phyloP scores from a whole-genome alignment of 371 early-diverging fungal species.

The Chytridiales sp. region DNA sequence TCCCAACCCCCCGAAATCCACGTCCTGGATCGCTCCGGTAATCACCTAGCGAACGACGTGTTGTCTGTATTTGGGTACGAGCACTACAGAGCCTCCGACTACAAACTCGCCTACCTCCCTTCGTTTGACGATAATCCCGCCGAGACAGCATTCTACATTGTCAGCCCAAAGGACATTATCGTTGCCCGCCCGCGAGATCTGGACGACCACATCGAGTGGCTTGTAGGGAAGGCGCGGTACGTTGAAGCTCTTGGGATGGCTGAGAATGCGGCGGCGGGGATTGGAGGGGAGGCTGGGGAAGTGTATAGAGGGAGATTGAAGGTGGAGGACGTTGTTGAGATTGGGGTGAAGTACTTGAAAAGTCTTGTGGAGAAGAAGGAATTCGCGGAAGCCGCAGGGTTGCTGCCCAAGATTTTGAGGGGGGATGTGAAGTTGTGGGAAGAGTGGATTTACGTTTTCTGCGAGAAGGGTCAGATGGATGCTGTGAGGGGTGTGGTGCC shows the following conservation, averaged over 20 bases:
- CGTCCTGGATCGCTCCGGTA: conserved; percentile 74
- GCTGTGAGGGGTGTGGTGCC: conserved; percentile 79
- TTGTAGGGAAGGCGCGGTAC: conserved; percentile 72
- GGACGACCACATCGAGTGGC: conserved; percentile 92
- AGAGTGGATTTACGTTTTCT: conserved; percentile 82
- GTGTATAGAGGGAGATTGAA: conserved; percentile 28
- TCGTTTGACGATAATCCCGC: conserved; percentile 20
- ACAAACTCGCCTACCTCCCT: conserved; percentile 55
- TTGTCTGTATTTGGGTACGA: conserved; percentile 78
- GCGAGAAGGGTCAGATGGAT: conserved; percentile 68
- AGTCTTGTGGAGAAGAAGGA: conserved; percentile 67
- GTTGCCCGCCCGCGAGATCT: conserved; percentile 82
- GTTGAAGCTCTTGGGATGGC: conserved; percentile 72
- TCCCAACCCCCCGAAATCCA: conserved; percentile 81
- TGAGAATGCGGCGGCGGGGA: conserved; percentile 19
- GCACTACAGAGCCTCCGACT: conserved; percentile 88
- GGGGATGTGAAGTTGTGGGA: conserved; percentile 80
- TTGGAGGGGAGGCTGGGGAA: conserved; percentile 22
- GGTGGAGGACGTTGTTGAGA: conserved; percentile 63
- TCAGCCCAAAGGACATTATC: conserved; percentile 90
- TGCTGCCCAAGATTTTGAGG: conserved; percentile 70
- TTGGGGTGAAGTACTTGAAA: conserved; percentile 81
- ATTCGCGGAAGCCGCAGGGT: conserved; percentile 65
- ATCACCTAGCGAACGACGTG: conserved; percentile 83
- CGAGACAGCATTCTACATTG: conserved; percentile 72